phyloP scores from a whole-genome alignment of 2,329 filamentous ascomycete genomes.

The Allantophomopsis cytisporea region DNA sequence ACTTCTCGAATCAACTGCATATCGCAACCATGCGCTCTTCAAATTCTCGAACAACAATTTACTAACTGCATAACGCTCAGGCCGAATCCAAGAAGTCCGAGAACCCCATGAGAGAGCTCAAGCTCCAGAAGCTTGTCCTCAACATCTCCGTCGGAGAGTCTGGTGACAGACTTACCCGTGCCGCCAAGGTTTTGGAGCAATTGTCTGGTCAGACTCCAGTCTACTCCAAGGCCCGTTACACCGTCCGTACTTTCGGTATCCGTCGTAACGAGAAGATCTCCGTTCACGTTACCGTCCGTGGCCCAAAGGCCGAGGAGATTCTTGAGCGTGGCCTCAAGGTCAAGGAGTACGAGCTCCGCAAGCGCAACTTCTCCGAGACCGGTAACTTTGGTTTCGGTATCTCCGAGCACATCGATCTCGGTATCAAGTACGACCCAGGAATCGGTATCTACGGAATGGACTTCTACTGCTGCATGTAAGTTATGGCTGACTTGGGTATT shows the following conservation, averaged over 20 bases:
- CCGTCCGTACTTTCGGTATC: conserved; percentile 99
- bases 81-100: conserved; percentile 66
- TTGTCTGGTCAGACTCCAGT: conserved; percentile 98
- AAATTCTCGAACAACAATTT: no score
- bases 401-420: conserved; percentile 99
- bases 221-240: conserved; percentile 99
- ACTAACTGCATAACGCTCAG: conserved; percentile 20
- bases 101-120: conserved; percentile 99
- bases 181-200: conserved; percentile 99
- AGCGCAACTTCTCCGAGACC: conserved; percentile 99
- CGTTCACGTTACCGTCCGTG: conserved; percentile 98
- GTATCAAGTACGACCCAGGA: conserved; percentile 98
- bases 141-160: conserved; percentile 99
- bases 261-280: conserved; percentile 99
- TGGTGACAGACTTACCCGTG: conserved; percentile 99
- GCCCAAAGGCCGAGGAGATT: conserved; percentile 98
- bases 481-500: conserved; percentile 25
- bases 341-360: conserved; percentile 99
- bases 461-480: conserved; percentile 97
- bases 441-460: conserved; percentile 99
- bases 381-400: conserved; percentile 99
- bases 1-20: no score
- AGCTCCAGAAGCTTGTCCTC: conserved; percentile 98
- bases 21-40: no score
- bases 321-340: conserved; percentile 99